Percentiles rank a stretch among this genome's conserved stretches.
Conservation (phyloP, 106 monocot species). For the Apostasia shenzhenica region DNA sequence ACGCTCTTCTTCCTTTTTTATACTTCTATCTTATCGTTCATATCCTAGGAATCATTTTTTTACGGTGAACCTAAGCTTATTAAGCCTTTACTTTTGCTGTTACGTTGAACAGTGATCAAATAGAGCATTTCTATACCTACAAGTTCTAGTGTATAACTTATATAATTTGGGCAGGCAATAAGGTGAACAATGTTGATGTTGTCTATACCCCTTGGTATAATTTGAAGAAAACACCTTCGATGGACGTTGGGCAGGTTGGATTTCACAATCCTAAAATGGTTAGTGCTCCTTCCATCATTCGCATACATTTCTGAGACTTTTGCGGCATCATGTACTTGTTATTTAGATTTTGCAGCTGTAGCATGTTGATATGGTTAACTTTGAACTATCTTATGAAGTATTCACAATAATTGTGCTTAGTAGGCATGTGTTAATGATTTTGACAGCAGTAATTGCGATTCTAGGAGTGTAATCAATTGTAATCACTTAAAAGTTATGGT, state of each 20-base stretch:
- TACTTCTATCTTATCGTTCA: conserved; percentile 2
- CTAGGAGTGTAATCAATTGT: too few relatives aligned
- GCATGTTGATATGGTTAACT: too few relatives aligned
- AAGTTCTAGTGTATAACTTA: too few relatives aligned
- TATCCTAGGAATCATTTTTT: neutral
- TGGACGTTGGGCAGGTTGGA: conserved; percentile 99
- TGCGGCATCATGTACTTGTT: neutral
- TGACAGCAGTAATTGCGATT: too few relatives aligned
- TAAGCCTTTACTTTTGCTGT: too few relatives aligned
- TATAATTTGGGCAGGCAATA: conserved; percentile 52
- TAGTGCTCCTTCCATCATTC: conserved; percentile 1
- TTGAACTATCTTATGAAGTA: too few relatives aligned
- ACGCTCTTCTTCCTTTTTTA: neutral
- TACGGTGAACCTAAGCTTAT: neutral
- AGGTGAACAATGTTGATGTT: conserved; percentile 94
- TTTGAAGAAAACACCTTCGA: conserved; percentile 92
- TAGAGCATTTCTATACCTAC: too few relatives aligned
- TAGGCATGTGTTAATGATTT: too few relatives aligned
- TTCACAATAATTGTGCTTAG: too few relatives aligned
- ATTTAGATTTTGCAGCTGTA: neutral
- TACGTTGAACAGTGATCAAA: too few relatives aligned
- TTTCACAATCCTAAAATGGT: conserved; percentile 97
- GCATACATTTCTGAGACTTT: neutral
- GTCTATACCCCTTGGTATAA: conserved; percentile 98
- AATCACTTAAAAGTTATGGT: too few relatives aligned